Evolutionary conservation across 208 protist genomes (phyloP).

Genomic region (Angomonas desouzai): DNA sequence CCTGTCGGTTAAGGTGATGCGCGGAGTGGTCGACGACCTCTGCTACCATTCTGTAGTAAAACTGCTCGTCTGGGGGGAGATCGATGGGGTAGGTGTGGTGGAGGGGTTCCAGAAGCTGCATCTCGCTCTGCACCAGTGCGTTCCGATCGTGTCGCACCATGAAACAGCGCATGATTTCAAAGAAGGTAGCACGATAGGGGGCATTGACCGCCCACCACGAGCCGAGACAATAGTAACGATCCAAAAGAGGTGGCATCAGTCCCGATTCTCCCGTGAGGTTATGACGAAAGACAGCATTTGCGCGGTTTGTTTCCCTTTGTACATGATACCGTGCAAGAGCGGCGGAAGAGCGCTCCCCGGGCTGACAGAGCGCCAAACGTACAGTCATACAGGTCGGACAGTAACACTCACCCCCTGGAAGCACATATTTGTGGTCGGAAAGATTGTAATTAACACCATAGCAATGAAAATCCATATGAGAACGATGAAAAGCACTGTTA

Average conservation of each 20-base stretch:
- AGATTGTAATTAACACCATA: no score
- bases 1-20: constrained; percentile 26
- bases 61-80: constrained; percentile 25
- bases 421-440: background rate
- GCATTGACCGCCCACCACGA: background rate
- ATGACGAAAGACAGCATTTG: background rate
- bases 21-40: constrained; percentile 18
- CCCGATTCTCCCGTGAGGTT: background rate
- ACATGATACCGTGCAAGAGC: background rate
- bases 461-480: background rate
- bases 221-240: background rate
- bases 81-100: constrained; percentile 11
- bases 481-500: background rate
- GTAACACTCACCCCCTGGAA: background rate
- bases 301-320: background rate
- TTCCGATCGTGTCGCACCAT: constrained; percentile 46
- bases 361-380: background rate
- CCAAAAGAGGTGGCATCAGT: background rate
- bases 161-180: constrained; percentile 13
- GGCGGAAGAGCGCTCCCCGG: background rate
- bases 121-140: constrained; percentile 23
- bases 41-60: constrained; percentile 34
- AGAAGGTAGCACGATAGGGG: background rate
- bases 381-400: background rate
- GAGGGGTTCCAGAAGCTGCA: constrained; percentile 24